Evolutionary conservation across 371 early-diverging fungal genomes (phyloP).

Genomic region (Rhizopus stolonifer): DNA sequence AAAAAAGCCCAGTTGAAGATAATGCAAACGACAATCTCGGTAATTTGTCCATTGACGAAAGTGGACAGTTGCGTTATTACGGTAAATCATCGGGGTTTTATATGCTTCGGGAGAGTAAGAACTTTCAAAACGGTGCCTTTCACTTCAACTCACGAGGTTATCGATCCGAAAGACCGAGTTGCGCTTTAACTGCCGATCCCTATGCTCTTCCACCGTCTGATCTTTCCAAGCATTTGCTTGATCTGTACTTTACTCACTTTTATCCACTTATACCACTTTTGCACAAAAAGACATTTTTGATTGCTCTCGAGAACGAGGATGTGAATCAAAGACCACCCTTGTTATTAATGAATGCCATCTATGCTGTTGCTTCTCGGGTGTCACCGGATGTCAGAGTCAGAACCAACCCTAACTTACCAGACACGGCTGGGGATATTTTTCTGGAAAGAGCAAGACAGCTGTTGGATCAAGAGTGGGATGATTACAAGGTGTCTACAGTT

Average conservation of each 20-base stretch:
- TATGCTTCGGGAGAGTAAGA: constrained; percentile 41
- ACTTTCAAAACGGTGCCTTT: constrained; percentile 37
- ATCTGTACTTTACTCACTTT: constrained; percentile 64
- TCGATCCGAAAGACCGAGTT: not conserved
- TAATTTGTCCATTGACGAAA: constrained; percentile 42
- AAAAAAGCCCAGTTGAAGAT: constrained; percentile 4
- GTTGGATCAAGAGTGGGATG: constrained; percentile 45
- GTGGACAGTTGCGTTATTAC: constrained; percentile 47
- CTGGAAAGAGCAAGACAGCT: constrained; percentile 44
- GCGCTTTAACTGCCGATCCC: constrained; percentile 26
- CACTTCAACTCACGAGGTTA: constrained; percentile 34
- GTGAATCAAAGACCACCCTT: constrained; percentile 36
- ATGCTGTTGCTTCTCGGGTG: constrained; percentile 46
- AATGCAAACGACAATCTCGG: constrained; percentile 10
- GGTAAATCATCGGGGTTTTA: constrained; percentile 53
- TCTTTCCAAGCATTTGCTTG: constrained; percentile 63
- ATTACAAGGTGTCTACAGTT: constrained; percentile 37
- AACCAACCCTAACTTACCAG: constrained; percentile 28
- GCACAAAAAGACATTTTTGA: constrained; percentile 67
- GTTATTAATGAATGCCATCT: constrained; percentile 54
- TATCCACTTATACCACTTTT: constrained; percentile 70
- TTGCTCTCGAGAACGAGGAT: constrained; percentile 25
- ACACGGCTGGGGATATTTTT: constrained; percentile 49
- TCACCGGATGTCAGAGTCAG: constrained; percentile 43
- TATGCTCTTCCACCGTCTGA: constrained; percentile 63